Evolutionary conservation across 148 eudicot species (phyloP).

Genomic region (Hydrangea macrophylla): DNA sequence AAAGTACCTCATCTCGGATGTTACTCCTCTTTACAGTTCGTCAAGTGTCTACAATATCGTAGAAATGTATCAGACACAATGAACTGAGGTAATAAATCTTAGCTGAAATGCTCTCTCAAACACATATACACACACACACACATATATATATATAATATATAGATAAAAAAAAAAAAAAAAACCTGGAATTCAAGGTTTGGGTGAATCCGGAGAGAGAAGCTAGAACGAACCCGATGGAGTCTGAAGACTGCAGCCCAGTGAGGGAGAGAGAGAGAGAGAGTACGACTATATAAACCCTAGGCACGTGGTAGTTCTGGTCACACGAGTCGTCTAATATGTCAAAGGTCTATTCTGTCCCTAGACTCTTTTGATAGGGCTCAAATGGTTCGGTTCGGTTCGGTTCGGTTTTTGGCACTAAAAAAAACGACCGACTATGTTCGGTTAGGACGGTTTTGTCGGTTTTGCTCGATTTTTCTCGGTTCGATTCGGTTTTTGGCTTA

Average conservation of each 20-base stretch:
- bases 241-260: background rate
- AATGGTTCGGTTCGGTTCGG: too few species aligned
- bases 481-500: too few species aligned
- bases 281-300: background rate
- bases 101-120: background rate
- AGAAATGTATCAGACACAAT: background rate
- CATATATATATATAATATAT: too few species aligned
- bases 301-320: background rate
- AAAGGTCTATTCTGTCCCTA: too few species aligned
- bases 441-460: too few species aligned
- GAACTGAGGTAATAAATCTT: background rate
- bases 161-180: background rate
- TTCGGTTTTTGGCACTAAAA: too few species aligned
- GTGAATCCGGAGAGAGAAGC: background rate
- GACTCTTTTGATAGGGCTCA: too few species aligned
- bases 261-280: background rate
- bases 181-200: background rate
- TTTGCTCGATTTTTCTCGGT: too few species aligned
- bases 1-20: slow-evolving; percentile 15
- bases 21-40: background rate
- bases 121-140: background rate
- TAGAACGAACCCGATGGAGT: background rate
- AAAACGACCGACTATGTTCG: too few species aligned
- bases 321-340: too few species aligned
- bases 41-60: slow-evolving; percentile 1